Percentiles rank a stretch among this genome's conserved stretches.
Conservation (phyloP, 2,329 filamentous ascomycete genomes). For the Exophiala mesophila region DNA sequence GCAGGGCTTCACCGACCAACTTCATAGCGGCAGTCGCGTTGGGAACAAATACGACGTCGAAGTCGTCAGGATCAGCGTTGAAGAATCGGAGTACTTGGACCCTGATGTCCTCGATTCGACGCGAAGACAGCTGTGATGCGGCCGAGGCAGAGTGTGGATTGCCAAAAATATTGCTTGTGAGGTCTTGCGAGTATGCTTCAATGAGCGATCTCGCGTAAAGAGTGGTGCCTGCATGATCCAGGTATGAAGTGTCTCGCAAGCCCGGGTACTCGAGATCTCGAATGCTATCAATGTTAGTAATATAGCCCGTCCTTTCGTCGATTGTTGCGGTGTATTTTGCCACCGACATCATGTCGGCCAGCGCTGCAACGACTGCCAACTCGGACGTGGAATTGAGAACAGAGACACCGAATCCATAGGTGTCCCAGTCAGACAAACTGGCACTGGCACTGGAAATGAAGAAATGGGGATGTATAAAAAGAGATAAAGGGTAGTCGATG, state of each 20-base stretch:
- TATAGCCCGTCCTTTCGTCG: constrained; percentile 31
- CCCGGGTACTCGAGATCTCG: constrained; percentile 45
- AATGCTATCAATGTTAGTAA: constrained; percentile 45
- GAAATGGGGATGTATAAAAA: too few relatives aligned
- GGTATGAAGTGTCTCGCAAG: constrained; percentile 62
- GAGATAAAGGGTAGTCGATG: too few relatives aligned
- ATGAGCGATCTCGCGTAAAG: constrained; percentile 75
- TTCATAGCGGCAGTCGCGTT: constrained; percentile 92
- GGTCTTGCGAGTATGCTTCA: constrained; percentile 71
- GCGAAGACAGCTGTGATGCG: constrained; percentile 71
- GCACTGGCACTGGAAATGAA: too few relatives aligned
- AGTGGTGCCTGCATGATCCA: constrained; percentile 95
- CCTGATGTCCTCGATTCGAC: constrained; percentile 70
- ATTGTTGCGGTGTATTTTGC: constrained; percentile 8
- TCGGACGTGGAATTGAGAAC: not conserved
- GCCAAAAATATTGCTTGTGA: constrained; percentile 74
- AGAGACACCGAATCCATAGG: too few relatives aligned
- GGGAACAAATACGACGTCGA: constrained; percentile 84
- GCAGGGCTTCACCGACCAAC: constrained; percentile 72
- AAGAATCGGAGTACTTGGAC: constrained; percentile 69
- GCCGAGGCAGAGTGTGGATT: constrained; percentile 86
- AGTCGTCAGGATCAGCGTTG: constrained; percentile 72
- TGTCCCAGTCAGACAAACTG: too few relatives aligned
- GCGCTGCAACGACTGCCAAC: constrained; percentile 9
- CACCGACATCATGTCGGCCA: constrained; percentile 18